A percentile compares a stretch with the other conserved stretches of the same genome.
phyloP scores from a whole-genome alignment of 2,329 filamentous ascomycete genomes.

The Trichophyton schoenleinii region DNA sequence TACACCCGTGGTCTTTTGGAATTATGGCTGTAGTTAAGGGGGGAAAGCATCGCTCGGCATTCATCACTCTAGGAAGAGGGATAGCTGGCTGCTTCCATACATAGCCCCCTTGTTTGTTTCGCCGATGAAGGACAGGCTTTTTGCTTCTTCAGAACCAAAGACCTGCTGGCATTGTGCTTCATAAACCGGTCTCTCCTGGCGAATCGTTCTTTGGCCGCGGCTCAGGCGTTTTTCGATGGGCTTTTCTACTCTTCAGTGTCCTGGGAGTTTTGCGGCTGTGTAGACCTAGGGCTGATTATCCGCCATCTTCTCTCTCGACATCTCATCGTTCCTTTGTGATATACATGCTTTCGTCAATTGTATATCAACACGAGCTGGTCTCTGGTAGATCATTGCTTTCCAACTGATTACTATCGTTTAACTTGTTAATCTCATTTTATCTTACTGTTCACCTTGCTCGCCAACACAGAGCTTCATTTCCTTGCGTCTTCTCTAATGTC shows the following conservation, averaged over 20 bases:
- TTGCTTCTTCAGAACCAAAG: not conserved
- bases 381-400: not conserved
- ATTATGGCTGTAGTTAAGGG: not conserved
- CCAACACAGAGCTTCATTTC: not conserved
- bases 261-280: not conserved
- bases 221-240: not conserved
- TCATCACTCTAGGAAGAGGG: not conserved
- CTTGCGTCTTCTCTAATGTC: slow-evolving; percentile 4
- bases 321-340: not conserved
- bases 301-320: not conserved
- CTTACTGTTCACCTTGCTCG: not conserved
- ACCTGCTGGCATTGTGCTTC: not conserved
- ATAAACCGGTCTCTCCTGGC: not conserved
- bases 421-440: not conserved
- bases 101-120: not conserved
- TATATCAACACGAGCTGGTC: not conserved
- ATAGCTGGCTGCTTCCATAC: not conserved
- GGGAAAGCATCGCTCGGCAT: not conserved
- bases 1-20: not conserved
- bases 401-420: not conserved
- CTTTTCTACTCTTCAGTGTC: not conserved
- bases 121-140: not conserved
- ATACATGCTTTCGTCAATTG: not conserved
- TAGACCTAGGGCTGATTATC: not conserved
- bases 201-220: not conserved